Evolutionary conservation across 192 early-diverging fungal genomes (phyloP), one percentile per base, ranked within the genome.

Genomic region (Podila epicladia): DNA sequence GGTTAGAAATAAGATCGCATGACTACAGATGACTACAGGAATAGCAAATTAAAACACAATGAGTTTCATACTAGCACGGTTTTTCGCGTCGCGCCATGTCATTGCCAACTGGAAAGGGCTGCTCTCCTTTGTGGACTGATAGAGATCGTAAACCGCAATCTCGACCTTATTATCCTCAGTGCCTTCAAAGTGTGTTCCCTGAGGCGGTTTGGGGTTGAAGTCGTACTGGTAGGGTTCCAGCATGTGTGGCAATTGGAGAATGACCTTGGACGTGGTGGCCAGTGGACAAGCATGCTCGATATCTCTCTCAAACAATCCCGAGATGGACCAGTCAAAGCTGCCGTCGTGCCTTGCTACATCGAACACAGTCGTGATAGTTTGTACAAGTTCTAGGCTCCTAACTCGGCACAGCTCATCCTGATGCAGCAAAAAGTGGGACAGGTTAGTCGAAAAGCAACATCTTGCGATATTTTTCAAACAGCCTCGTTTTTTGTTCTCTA

Each of bases 321-420:
- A 69, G 8, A 91, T 51, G 8, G 88, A 86, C 89, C 89, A 90
- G 64, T 84, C 83, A 83, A 57, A 58, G 66, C 86, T 82, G 0
- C 84, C 82, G 37, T 85, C 82, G 19, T 82, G 79, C 29, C 86
- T 72, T 19, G 92, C 85, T 1, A 94, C 92, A 85, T 97, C 93
- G 59, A 96, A 76, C 2, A 97, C 94, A 1, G 94, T 91, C 0
- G 94, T 88, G 24, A 99, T 78, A 5, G 91, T 88, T 76, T 97
- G 97, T 17, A 78, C 75, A 64, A 96, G 80, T 49, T 88, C 86
- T 50, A 95, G 73, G n/a, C 67, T 78, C n/a, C 75, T 82, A 4
- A 82, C 67, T 64, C 53, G 73, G 69, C 90, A 93, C 0, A 65
- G 67, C 2, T 72, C 73, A 65, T 85, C 74, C 86, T 91, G 82